These are phyloP conservation scores for Rhizopogon rudus DNA, from an alignment of 768 basidiomycete species.

Conservation along the genomic window DNA sequence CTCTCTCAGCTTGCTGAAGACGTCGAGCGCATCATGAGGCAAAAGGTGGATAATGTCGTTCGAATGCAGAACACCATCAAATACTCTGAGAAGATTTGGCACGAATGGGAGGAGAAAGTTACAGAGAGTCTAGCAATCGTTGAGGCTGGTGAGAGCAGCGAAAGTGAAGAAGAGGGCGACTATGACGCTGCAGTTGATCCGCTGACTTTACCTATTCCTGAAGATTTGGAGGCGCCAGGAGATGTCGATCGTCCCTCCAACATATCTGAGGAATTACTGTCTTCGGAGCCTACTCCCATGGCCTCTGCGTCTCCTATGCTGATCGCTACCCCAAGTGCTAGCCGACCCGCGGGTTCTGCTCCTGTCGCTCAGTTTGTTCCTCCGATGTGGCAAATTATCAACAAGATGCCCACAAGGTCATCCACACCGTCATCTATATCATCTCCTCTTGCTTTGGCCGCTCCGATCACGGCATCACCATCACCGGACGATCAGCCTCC, in stretches of 20 bases:
- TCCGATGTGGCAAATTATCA: slow-evolving; percentile 35
- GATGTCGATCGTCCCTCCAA: slow-evolving; percentile 5
- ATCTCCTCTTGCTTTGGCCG: slow-evolving; percentile 80
- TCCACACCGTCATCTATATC: slow-evolving; percentile 88
- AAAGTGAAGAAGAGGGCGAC: slow-evolving; percentile 39
- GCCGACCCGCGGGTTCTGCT: slow-evolving; percentile 23
- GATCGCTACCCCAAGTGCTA: slow-evolving; percentile 14
- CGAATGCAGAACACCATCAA: slow-evolving; percentile 96
- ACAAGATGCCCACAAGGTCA: slow-evolving; percentile 64
- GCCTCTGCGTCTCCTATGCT: slow-evolving; percentile 45
- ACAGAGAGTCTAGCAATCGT: slow-evolving; percentile 56
- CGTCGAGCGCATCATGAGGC: slow-evolving; percentile 82
- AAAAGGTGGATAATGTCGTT: slow-evolving; percentile 92
- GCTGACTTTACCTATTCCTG: slow-evolving; percentile 10
- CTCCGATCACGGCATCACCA: slow-evolving; percentile 72
- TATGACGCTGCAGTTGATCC: slow-evolving; percentile 25
- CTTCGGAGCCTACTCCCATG: slow-evolving; percentile 67
- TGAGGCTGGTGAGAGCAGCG: slow-evolving; percentile 51
- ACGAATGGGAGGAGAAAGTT: slow-evolving; percentile 93
- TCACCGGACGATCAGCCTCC: slow-evolving; percentile 58
- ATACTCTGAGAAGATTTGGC: slow-evolving; percentile 95
- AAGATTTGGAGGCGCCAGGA: slow-evolving; percentile 16
- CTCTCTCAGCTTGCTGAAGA: slow-evolving; percentile 81
- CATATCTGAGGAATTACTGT: slow-evolving; percentile 24
- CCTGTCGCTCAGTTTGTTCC: slow-evolving; percentile 41